A percentile compares a stretch with the other conserved stretches of the same genome.
phyloP scores from a whole-genome alignment of 2,329 filamentous ascomycete species.

The Claviceps sp. region DNA sequence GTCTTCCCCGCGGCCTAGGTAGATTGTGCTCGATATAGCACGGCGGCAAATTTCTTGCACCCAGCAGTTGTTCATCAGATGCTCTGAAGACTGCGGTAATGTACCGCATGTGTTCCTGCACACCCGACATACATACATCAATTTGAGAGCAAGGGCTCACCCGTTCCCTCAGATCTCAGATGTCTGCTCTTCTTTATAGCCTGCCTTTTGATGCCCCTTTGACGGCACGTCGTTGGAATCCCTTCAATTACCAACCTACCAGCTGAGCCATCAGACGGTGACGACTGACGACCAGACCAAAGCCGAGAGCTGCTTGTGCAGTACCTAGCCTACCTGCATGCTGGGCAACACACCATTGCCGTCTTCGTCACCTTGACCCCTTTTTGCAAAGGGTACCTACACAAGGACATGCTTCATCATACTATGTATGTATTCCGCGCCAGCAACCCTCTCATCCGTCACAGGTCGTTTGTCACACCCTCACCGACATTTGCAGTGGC shows the following conservation, averaged over 20 bases:
- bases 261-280: not conserved
- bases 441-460: not conserved
- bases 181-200: too few species aligned
- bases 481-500: constrained; percentile 7
- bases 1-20: not conserved
- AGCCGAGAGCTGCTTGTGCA: not conserved
- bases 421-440: too few species aligned
- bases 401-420: not conserved
- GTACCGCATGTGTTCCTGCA: constrained; percentile 1
- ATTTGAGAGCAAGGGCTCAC: not conserved
- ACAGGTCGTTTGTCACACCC: not conserved
- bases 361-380: not conserved
- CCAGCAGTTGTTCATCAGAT: not conserved
- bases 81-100: not conserved
- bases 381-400: not conserved
- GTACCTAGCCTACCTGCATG: not conserved
- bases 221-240: too few species aligned
- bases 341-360: not conserved
- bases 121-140: not conserved
- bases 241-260: too few species aligned
- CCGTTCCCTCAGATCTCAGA: not conserved
- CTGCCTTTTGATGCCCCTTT: too few species aligned
- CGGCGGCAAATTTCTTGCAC: too few species aligned
- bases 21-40: too few species aligned
- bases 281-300: too few species aligned